Percentiles rank a stretch among this genome's conserved stretches.
Conservation (phyloP, 768 basidiomycete genomes). For the Mycena haematopus region DNA sequence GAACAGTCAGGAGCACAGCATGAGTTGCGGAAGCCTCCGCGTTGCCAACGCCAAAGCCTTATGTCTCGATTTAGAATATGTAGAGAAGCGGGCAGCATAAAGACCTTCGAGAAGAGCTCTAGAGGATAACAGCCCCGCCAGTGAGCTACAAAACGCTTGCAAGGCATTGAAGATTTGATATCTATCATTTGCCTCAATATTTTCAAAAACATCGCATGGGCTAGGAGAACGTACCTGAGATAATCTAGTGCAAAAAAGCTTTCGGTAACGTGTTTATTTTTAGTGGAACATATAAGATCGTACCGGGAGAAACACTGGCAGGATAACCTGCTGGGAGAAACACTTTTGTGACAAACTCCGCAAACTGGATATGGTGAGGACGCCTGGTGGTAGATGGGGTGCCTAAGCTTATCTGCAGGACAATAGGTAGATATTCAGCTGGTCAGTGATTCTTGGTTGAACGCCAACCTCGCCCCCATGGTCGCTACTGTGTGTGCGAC, state of each 20-base stretch:
- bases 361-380: neutral
- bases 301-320: slow-evolving; percentile 64
- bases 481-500: slow-evolving; percentile 17
- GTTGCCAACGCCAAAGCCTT: slow-evolving; percentile 76
- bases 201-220: slow-evolving; percentile 3
- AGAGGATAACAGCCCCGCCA: slow-evolving; percentile 67
- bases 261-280: neutral
- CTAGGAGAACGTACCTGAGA: slow-evolving; percentile 47
- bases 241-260: slow-evolving; percentile 49
- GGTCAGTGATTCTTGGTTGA: slow-evolving; percentile 2
- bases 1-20: slow-evolving; percentile 66
- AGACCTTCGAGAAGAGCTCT: slow-evolving; percentile 72
- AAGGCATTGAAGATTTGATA: slow-evolving; percentile 71
- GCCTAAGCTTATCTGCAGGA: slow-evolving; percentile 2
- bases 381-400: neutral
- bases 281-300: neutral
- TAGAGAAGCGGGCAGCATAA: neutral
- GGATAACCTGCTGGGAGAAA: slow-evolving; percentile 73
- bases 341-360: slow-evolving; percentile 48
- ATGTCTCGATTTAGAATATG: neutral
- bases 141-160: slow-evolving; percentile 74
- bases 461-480: slow-evolving; percentile 14
- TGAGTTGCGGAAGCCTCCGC: slow-evolving; percentile 69
- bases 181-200: slow-evolving; percentile 40
- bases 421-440: slow-evolving; percentile 9